These are phyloP conservation scores for Plasmodium knowlesi DNA, from an alignment of 169 alveolate genomes.

Conservation along the genomic window DNA sequence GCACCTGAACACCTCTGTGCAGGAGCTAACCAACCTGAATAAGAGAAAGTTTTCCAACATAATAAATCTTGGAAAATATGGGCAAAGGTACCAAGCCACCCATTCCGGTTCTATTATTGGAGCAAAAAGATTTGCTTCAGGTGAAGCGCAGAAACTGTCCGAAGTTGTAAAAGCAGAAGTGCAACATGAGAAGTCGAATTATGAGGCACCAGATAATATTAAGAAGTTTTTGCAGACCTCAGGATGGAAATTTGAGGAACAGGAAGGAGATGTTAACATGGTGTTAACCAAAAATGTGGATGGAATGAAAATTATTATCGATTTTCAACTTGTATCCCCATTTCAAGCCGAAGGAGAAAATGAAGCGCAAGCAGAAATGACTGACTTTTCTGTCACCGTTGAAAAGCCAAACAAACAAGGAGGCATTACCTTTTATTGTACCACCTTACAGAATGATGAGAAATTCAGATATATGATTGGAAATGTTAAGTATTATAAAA, in stretches of 20 bases:
- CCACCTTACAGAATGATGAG: slow-evolving; percentile 89
- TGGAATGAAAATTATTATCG: slow-evolving; percentile 87
- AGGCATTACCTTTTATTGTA: slow-evolving; percentile 90
- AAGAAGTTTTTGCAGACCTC: slow-evolving; percentile 81
- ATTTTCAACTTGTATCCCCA: slow-evolving; percentile 87
- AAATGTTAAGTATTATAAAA: slow-evolving; percentile 84
- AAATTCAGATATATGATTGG: slow-evolving; percentile 88
- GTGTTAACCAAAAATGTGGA: slow-evolving; percentile 85
- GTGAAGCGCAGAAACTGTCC: slow-evolving; percentile 84
- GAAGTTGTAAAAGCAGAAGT: slow-evolving; percentile 86
- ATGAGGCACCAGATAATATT: slow-evolving; percentile 84
- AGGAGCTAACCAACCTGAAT: slow-evolving; percentile 17
- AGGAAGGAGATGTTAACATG: slow-evolving; percentile 89
- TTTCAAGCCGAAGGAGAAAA: slow-evolving; percentile 90
- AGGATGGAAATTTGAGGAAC: slow-evolving; percentile 88
- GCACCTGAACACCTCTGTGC: slow-evolving; percentile 18
- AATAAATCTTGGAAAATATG: slow-evolving; percentile 25
- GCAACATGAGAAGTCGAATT: slow-evolving; percentile 86
- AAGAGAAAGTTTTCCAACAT: slow-evolving; percentile 39
- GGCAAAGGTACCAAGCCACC: slow-evolving; percentile 12
- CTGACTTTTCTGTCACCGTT: slow-evolving; percentile 91
- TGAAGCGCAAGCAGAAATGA: slow-evolving; percentile 89
- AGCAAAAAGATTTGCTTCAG: slow-evolving; percentile 75
- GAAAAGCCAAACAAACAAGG: slow-evolving; percentile 84
- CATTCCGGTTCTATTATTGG: background rate